A percentile compares a stretch with the other conserved stretches of the same genome.
These are phyloP conservation scores for Populus trichocarpa DNA, from an alignment of 441 rosid genomes.

Conservation along the genomic window DNA sequence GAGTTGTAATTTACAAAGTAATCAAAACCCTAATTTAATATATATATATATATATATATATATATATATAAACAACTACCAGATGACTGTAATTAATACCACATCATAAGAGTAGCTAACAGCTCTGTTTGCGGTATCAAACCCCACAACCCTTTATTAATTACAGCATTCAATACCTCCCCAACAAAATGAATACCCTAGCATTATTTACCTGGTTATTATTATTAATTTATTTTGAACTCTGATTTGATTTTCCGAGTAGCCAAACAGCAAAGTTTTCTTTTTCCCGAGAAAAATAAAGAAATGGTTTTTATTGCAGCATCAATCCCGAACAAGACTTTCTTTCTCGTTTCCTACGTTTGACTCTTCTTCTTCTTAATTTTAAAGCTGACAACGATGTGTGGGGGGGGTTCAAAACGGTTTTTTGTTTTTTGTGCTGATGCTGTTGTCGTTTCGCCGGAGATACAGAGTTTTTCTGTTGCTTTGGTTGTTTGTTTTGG, in stretches of 20 bases:
- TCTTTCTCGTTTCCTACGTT: neutral
- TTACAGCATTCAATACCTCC: slow-evolving; percentile 40
- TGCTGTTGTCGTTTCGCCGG: neutral
- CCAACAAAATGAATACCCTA: slow-evolving; percentile 12
- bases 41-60: too few species aligned
- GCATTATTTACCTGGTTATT: neutral
- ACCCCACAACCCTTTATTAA: slow-evolving; percentile 13
- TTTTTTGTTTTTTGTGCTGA: neutral
- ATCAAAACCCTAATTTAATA: slow-evolving; percentile 6
- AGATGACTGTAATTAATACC: slow-evolving; percentile 39
- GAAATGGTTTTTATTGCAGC: neutral
- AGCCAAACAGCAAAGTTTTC: slow-evolving; percentile 16
- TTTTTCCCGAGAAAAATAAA: neutral
- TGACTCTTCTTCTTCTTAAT: neutral
- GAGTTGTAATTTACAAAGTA: slow-evolving; percentile 5
- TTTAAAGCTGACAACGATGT: slow-evolving; percentile 28
- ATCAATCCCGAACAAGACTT: slow-evolving; percentile 18
- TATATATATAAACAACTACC: neutral
- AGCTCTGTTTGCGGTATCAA: slow-evolving; percentile 7
- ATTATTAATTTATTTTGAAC: neutral
- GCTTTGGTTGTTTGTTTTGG: neutral
- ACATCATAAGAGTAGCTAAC: slow-evolving; percentile 22
- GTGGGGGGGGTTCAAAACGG: neutral
- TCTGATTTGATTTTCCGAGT: slow-evolving; percentile 11
- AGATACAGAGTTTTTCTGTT: neutral